A percentile compares a stretch with the other conserved stretches of the same genome.
Conservation (phyloP, 352 stramenopile species). For the Phytopythium chamaehyphon region DNA sequence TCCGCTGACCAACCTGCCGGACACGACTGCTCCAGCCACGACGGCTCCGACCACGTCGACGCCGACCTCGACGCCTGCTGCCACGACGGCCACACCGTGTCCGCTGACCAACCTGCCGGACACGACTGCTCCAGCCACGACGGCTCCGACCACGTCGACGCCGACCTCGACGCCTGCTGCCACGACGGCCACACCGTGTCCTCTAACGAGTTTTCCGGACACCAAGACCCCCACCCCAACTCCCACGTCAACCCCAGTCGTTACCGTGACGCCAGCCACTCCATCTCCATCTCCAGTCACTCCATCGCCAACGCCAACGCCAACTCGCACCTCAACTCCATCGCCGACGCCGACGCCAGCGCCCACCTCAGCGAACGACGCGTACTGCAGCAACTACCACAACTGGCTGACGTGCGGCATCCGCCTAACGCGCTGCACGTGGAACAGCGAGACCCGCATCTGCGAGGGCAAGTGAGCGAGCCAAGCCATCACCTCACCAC, state of each 20-base stretch:
- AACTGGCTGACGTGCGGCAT: too few relatives aligned
- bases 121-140: background rate
- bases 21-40: background rate
- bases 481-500: too few relatives aligned
- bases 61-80: background rate
- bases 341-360: slow-evolving; percentile 5
- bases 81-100: background rate
- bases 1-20: background rate
- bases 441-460: too few relatives aligned
- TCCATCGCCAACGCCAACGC: too few relatives aligned
- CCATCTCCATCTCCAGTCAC: too few relatives aligned
- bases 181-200: background rate
- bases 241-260: too few relatives aligned
- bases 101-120: background rate
- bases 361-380: slow-evolving; percentile 4
- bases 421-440: too few relatives aligned
- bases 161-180: background rate
- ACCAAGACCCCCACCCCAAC: too few relatives aligned
- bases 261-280: too few relatives aligned
- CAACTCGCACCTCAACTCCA: too few relatives aligned
- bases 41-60: background rate
- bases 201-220: too few relatives aligned
- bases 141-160: background rate
- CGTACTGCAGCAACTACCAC: slow-evolving; percentile 10
- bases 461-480: too few relatives aligned